Percentiles rank a stretch among this genome's conserved stretches.
phyloP scores from a whole-genome alignment of 176 grass and related monocot species.

The Triticum turgidum region DNA sequence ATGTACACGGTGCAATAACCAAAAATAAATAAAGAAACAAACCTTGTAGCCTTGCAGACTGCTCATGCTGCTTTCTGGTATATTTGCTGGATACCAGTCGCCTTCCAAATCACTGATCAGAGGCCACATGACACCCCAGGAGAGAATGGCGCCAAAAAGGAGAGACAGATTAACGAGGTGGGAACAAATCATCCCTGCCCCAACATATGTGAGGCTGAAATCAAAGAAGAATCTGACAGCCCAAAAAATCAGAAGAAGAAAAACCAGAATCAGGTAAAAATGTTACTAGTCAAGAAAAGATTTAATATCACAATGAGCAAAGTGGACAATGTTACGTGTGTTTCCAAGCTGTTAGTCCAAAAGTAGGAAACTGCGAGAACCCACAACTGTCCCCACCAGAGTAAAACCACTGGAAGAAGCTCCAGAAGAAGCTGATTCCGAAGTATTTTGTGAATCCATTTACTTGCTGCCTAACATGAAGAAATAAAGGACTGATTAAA shows the following conservation, averaged over 20 bases:
- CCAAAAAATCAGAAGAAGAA: constrained; percentile 3
- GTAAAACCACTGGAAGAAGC: constrained; percentile 99
- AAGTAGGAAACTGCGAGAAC: constrained; percentile 94
- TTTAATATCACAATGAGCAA: not conserved
- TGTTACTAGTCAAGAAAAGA: constrained; percentile 3
- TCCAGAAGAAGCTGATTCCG: constrained; percentile 88
- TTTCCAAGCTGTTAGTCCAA: constrained; percentile 91
- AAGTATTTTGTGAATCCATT: constrained; percentile 88
- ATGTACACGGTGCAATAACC: not conserved
- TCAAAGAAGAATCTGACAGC: constrained; percentile 88
- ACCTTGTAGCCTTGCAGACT: constrained; percentile 99
- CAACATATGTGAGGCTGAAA: constrained; percentile 95
- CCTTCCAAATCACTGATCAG: constrained; percentile 76
- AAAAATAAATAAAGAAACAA: constrained; percentile 10
- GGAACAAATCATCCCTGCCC: constrained; percentile 98
- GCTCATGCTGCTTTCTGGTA: constrained; percentile 88
- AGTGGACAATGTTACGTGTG: constrained; percentile 56
- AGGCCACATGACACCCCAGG: constrained; percentile 98
- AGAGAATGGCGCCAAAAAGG: constrained; percentile 77
- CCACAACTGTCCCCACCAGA: constrained; percentile 83
- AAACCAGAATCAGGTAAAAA: constrained; percentile 31
- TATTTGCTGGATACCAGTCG: constrained; percentile 71
- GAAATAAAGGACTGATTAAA: not conserved
- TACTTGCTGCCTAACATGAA: constrained; percentile 75
- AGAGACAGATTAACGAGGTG: constrained; percentile 91